These are phyloP conservation scores for Oenanthe javanica DNA, from an alignment of 140 eudicot genomes.

Conservation along the genomic window DNA sequence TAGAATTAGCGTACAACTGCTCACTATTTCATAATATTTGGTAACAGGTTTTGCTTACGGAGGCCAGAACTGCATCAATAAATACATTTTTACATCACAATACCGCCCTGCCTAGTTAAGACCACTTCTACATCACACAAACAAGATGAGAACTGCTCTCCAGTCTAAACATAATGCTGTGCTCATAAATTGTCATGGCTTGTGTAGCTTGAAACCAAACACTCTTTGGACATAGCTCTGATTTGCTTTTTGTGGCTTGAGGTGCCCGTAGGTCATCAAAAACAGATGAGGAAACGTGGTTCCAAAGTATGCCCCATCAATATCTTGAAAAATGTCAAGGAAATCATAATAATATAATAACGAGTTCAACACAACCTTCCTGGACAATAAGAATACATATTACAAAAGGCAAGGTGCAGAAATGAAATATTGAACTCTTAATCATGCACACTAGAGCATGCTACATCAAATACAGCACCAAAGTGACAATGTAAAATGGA, in stretches of 20 bases:
- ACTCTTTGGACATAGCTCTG: conserved; percentile 79
- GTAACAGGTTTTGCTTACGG: conserved; percentile 16
- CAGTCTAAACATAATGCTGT: conserved; percentile 9
- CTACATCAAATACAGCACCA: neutral
- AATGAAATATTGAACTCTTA: neutral
- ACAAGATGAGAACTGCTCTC: conserved; percentile 19
- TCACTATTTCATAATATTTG: conserved; percentile 26
- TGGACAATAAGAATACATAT: neutral
- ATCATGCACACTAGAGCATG: neutral
- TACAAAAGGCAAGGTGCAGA: neutral
- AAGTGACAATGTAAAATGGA: neutral
- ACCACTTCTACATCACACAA: conserved; percentile 12
- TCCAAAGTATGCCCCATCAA: conserved; percentile 91
- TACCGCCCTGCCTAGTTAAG: conserved; percentile 22
- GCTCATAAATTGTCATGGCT: conserved; percentile 24
- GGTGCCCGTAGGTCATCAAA: conserved; percentile 88
- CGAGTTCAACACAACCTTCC: neutral
- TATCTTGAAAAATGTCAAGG: conserved; percentile 68
- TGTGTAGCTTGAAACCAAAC: conserved; percentile 93
- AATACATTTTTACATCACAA: conserved; percentile 18
- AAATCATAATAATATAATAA: conserved; percentile 9
- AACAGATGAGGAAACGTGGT: conserved; percentile 94
- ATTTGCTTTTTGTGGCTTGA: conserved; percentile 79
- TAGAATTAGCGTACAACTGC: conserved; percentile 34
- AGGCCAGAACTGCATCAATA: conserved; percentile 19